These are phyloP conservation scores for Plasmodium ovale DNA, from an alignment of 169 alveolate genomes.

Conservation along the genomic window DNA sequence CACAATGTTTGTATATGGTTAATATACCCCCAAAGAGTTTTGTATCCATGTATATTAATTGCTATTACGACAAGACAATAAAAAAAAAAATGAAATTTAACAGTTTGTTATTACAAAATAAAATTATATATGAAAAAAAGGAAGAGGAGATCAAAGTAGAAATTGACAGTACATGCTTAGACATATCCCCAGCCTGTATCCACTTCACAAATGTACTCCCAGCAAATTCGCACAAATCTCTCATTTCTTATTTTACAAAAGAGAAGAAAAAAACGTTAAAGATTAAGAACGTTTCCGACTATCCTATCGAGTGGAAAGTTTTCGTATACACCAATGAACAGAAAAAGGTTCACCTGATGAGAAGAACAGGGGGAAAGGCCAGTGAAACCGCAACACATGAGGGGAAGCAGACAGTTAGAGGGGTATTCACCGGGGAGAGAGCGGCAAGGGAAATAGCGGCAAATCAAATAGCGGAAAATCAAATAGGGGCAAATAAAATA, in stretches of 20 bases:
- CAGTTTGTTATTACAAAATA: not conserved
- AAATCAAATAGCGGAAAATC: not conserved
- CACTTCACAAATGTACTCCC: conserved; percentile 20
- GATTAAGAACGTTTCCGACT: conserved; percentile 22
- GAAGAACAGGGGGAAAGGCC: too few relatives aligned
- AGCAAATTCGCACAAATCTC: not conserved
- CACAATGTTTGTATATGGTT: conserved; percentile 16
- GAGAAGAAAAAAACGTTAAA: conserved; percentile 16
- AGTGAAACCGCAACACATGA: not conserved
- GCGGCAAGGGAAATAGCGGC: not conserved
- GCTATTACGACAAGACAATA: conserved; percentile 18
- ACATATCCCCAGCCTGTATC: conserved; percentile 14
- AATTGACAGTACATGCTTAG: conserved; percentile 15
- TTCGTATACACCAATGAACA: conserved; percentile 10
- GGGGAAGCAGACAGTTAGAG: not conserved
- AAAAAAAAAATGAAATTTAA: conserved; percentile 15
- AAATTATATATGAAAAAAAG: not conserved
- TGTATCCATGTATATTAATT: conserved; percentile 16
- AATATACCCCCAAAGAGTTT: conserved; percentile 48
- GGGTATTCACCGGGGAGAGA: not conserved
- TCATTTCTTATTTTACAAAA: conserved; percentile 30
- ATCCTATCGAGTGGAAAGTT: conserved; percentile 9
- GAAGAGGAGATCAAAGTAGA: conserved; percentile 21
- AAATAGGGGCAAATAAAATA: not conserved
- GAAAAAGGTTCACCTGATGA: not conserved